Evolutionary conservation across 495 filamentous ascomycete genomes (phyloP).

Genomic region (Hypoxylon cercidicola): DNA sequence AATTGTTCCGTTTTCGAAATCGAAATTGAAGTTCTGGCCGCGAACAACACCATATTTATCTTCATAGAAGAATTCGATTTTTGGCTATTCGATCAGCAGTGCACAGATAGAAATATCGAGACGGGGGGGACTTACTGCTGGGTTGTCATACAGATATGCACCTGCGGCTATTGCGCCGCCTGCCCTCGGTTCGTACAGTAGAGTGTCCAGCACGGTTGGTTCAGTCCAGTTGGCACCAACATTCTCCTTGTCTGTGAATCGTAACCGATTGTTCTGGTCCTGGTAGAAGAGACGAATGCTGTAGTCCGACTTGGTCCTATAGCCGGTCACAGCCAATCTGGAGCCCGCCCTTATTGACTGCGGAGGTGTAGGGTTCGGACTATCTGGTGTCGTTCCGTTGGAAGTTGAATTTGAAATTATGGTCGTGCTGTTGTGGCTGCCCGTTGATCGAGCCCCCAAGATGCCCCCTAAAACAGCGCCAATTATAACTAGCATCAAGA

Average conservation of each 20-base stretch:
- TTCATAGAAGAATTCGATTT: slow-evolving; percentile 37
- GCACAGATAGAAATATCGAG: not conserved
- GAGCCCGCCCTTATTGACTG: slow-evolving; percentile 17
- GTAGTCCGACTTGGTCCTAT: slow-evolving; percentile 25
- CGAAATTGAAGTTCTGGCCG: slow-evolving; percentile 37
- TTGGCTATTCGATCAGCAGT: slow-evolving; percentile 30
- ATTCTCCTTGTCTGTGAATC: slow-evolving; percentile 31
- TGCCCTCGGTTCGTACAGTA: slow-evolving; percentile 25
- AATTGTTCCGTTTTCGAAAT: slow-evolving; percentile 29
- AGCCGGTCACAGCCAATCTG: slow-evolving; percentile 30
- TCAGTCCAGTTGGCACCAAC: slow-evolving; percentile 19
- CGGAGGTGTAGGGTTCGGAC: not conserved
- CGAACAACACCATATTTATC: slow-evolving; percentile 33
- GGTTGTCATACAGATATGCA: slow-evolving; percentile 18
- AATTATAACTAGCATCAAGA: slow-evolving; percentile 7
- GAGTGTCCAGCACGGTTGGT: slow-evolving; percentile 12
- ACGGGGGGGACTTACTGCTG: slow-evolving; percentile 19
- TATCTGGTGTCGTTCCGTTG: slow-evolving; percentile 14
- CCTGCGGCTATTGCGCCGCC: slow-evolving; percentile 29
- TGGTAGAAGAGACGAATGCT: slow-evolving; percentile 35
- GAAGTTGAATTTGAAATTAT: slow-evolving; percentile 13
- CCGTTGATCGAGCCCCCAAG: slow-evolving; percentile 4
- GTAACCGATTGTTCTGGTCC: slow-evolving; percentile 23
- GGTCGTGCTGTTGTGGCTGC: not conserved
- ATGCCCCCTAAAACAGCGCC: slow-evolving; percentile 23